Evolutionary conservation across 2,329 filamentous ascomycete genomes (phyloP).

Genomic region (Emergomyces orientalis): DNA sequence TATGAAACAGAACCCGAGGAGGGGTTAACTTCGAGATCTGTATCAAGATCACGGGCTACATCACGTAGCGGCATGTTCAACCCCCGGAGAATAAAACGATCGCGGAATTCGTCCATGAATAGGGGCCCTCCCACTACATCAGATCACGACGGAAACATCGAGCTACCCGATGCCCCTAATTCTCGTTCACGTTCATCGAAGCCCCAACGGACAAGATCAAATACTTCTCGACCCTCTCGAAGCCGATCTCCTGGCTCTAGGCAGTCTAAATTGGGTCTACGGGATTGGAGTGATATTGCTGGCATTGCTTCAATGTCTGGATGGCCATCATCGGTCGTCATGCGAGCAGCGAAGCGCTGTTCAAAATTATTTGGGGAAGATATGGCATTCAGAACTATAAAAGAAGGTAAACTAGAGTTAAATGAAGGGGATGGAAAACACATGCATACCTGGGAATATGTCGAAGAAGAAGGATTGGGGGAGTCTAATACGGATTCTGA

Average conservation of each 20-base stretch:
- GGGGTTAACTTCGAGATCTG: conserved; percentile 18
- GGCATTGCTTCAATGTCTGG: conserved; percentile 67
- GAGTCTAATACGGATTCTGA: conserved; percentile 15
- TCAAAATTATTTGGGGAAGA: conserved; percentile 63
- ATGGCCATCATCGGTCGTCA: conserved; percentile 56
- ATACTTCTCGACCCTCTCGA: not conserved
- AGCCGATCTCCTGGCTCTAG: conserved; percentile 7
- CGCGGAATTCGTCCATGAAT: not conserved
- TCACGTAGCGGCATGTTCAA: conserved; percentile 13
- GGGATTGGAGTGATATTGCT: conserved; percentile 80
- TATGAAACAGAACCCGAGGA: conserved; percentile 26
- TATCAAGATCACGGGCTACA: conserved; percentile 11
- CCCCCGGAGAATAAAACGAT: conserved; percentile 21
- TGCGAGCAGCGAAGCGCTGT: conserved; percentile 64
- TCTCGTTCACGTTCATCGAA: not conserved
- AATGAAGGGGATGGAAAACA: conserved; percentile 17
- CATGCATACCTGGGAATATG: conserved; percentile 20
- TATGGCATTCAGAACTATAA: conserved; percentile 55
- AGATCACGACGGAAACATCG: conserved; percentile 5
- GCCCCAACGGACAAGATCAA: not conserved
- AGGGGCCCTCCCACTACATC: not conserved
- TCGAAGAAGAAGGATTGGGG: conserved; percentile 27
- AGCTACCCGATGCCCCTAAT: conserved; percentile 7
- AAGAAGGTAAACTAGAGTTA: conserved; percentile 28
- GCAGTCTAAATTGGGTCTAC: conserved; percentile 30